These are phyloP conservation scores for Leccinum uliginosum DNA, from an alignment of 768 basidiomycete species.

Conservation along the genomic window DNA sequence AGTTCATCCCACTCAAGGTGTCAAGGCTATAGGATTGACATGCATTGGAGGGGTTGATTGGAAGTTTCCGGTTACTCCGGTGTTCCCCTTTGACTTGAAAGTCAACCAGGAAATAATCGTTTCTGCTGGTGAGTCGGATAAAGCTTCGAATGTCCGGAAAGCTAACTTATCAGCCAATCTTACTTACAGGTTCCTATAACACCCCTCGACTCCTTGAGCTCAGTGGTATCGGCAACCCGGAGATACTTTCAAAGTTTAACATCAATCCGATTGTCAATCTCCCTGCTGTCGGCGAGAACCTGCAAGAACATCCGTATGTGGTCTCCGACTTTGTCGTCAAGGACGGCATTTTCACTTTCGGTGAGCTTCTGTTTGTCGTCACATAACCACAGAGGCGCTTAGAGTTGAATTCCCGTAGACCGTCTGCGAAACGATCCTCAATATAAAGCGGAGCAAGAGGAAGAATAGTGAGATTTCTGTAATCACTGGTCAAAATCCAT, in stretches of 20 bases:
- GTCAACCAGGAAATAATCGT: conserved; percentile 7
- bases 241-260: conserved; percentile 11
- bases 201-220: conserved; percentile 19
- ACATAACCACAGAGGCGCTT: no score
- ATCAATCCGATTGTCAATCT: conserved; percentile 9
- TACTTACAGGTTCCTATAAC: conserved; percentile 9
- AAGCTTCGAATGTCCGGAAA: not conserved
- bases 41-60: conserved; percentile 14
- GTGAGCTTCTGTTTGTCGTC: not conserved
- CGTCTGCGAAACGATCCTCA: conserved; percentile 9
- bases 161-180: not conserved
- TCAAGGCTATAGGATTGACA: conserved; percentile 7
- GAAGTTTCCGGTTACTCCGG: not conserved
- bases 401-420: not conserved
- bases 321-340: conserved; percentile 14
- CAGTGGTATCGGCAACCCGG: conserved; percentile 14
- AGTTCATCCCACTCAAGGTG: not conserved
- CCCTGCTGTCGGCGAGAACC: conserved; percentile 18
- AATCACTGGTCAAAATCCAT: not conserved
- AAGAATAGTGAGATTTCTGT: conserved; percentile 13
- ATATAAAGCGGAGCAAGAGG: conserved; percentile 7
- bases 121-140: not conserved
- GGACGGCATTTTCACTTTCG: conserved; percentile 10
- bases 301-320: conserved; percentile 16
- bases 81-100: not conserved